Evolutionary conservation across 2,329 filamentous ascomycete species (phyloP).

Genomic region (Xylariomycetidae sp.): DNA sequence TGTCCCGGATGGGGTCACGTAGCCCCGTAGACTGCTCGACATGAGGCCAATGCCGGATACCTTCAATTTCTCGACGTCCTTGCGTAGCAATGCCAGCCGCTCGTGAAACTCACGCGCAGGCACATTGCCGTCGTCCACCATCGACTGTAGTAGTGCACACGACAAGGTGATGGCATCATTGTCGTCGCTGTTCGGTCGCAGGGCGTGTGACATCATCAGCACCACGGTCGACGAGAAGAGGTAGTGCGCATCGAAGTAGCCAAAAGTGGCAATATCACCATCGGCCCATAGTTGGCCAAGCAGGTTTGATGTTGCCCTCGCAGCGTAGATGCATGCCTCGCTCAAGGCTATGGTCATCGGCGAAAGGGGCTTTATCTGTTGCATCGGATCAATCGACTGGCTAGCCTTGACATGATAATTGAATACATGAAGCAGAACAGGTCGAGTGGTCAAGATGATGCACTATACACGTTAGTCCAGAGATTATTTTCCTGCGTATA

Average conservation of each 20-base stretch:
- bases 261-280: conserved; percentile 20
- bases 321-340: conserved; percentile 25
- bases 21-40: conserved; percentile 3
- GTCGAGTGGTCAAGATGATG: conserved; percentile 15
- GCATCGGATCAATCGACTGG: neutral
- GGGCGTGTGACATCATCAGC: conserved; percentile 19
- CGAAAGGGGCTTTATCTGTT: conserved; percentile 14
- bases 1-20: conserved; percentile 8
- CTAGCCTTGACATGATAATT: conserved; percentile 9
- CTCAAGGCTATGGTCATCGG: conserved; percentile 24
- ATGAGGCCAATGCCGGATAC: neutral
- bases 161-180: conserved; percentile 16
- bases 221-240: conserved; percentile 21
- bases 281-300: conserved; percentile 21
- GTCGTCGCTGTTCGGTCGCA: conserved; percentile 16
- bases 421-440: conserved; percentile 13
- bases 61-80: conserved; percentile 10
- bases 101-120: conserved; percentile 21
- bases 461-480: conserved; percentile 7
- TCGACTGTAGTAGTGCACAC: conserved; percentile 17
- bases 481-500: no score
- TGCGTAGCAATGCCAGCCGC: conserved; percentile 11
- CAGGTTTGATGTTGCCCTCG: conserved; percentile 18
- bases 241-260: conserved; percentile 25
- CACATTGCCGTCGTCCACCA: conserved; percentile 24